Evolutionary conservation across 129 eudicot genomes (phyloP).

Genomic region (Centella asiatica): DNA sequence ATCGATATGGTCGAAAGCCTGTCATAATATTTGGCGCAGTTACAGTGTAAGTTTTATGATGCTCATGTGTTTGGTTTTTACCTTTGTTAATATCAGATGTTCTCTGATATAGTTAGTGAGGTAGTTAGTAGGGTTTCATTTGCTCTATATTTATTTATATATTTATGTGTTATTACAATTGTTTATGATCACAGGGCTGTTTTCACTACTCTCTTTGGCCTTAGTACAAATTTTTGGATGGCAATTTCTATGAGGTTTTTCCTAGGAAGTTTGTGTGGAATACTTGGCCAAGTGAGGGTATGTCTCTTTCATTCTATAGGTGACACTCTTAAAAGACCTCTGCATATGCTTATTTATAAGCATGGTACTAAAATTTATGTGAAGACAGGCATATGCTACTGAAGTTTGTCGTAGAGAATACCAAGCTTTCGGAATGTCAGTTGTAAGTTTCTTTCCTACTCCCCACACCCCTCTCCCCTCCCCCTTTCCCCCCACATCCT

Average conservation of each 20-base stretch:
- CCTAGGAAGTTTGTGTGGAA: conserved; percentile 69
- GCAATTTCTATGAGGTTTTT: conserved; percentile 75
- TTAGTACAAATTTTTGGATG: conserved; percentile 79
- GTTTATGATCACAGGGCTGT: conserved; percentile 50
- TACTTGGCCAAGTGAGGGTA: conserved; percentile 83
- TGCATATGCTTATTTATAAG: too few species aligned
- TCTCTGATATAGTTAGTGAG: too few species aligned
- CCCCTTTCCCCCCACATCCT: too few species aligned
- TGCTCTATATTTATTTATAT: neutral
- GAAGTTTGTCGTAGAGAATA: conserved; percentile 56
- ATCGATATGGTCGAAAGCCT: conserved; percentile 83
- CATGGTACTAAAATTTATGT: too few species aligned
- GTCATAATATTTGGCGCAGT: conserved; percentile 61
- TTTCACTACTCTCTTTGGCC: conserved; percentile 78
- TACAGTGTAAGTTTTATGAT: conserved; percentile 37
- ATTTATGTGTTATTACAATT: neutral
- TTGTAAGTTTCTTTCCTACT: conserved; percentile 35
- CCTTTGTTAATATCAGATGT: too few species aligned
- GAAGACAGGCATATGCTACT: conserved; percentile 80
- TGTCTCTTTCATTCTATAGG: neutral
- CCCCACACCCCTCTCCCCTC: too few species aligned
- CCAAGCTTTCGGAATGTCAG: conserved; percentile 64
- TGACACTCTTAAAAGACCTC: too few species aligned
- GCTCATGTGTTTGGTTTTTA: too few species aligned
- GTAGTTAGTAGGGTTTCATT: too few species aligned